Conservation (phyloP, 176 grass and related monocot species). For the Poa pratensis region DNA sequence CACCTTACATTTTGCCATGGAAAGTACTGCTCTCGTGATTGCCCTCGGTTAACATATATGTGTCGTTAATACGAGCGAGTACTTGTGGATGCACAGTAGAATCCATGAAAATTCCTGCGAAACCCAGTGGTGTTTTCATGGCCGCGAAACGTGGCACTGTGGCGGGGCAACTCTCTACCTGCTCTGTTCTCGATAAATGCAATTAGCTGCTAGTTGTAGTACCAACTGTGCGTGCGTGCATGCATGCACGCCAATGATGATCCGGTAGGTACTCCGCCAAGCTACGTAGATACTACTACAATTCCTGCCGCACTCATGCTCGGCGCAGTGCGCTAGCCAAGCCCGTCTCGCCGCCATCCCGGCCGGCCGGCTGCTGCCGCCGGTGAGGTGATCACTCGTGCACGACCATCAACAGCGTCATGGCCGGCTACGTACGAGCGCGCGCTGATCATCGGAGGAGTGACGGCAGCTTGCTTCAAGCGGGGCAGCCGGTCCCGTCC, state of each 20-base stretch:
- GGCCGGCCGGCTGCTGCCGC: not conserved
- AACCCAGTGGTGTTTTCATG: not conserved
- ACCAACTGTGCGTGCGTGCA: conserved; percentile 11
- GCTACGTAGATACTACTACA: not conserved
- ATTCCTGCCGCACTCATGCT: not conserved
- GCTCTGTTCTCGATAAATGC: conserved; percentile 9
- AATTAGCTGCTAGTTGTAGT: not conserved
- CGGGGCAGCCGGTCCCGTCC: not conserved
- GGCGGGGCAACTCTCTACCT: not conserved
- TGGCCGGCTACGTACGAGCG: not conserved
- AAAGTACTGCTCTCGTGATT: no score
- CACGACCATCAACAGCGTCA: not conserved
- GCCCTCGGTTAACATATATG: no score
- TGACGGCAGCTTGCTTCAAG: not conserved
- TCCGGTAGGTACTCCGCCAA: not conserved
- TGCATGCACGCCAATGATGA: conserved; percentile 25
- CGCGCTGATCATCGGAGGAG: not conserved
- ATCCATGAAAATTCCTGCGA: not conserved
- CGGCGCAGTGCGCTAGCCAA: not conserved
- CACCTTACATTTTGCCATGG: no score
- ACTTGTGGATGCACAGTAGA: not conserved
- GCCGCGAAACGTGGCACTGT: not conserved
- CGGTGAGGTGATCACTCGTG: no score
- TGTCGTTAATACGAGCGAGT: no score
- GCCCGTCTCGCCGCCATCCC: not conserved